Evolutionary conservation across 495 filamentous ascomycete genomes (phyloP).

Genomic region (Daldinia vernicosa): DNA sequence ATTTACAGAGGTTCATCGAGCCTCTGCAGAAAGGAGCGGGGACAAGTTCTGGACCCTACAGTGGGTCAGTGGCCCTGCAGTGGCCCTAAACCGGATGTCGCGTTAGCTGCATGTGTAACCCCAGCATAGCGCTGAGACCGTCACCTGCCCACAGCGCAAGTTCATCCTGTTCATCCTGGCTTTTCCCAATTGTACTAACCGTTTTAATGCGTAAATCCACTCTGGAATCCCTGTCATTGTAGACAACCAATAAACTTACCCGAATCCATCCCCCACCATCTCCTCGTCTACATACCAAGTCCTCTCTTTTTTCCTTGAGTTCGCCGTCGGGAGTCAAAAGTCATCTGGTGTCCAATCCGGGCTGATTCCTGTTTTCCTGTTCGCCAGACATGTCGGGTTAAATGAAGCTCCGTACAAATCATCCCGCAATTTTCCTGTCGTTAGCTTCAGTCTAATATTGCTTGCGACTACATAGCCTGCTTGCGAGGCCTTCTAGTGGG

Average conservation of each 20-base stretch:
- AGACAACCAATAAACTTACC: slow-evolving; percentile 23
- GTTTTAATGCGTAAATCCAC: slow-evolving; percentile 15
- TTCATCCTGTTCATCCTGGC: slow-evolving; percentile 13
- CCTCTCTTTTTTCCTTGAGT: slow-evolving; percentile 28
- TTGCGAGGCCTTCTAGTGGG: slow-evolving; percentile 15
- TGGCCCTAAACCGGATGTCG: slow-evolving; percentile 9
- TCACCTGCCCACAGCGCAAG: slow-evolving; percentile 35
- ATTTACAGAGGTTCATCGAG: slow-evolving; percentile 17
- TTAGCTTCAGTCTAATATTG: slow-evolving; percentile 24
- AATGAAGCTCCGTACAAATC: slow-evolving; percentile 30
- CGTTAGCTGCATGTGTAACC: slow-evolving; percentile 36
- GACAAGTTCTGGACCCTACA: slow-evolving; percentile 16
- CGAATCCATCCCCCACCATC: slow-evolving; percentile 39
- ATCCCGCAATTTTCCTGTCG: slow-evolving; percentile 19
- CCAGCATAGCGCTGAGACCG: slow-evolving; percentile 31
- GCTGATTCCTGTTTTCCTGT: slow-evolving; percentile 2
- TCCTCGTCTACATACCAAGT: slow-evolving; percentile 16
- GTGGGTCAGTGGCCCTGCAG: slow-evolving; percentile 9
- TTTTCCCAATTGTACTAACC: slow-evolving; percentile 20
- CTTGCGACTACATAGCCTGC: slow-evolving; percentile 21
- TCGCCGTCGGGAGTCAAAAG: slow-evolving; percentile 32
- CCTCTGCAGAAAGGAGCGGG: slow-evolving; percentile 9
- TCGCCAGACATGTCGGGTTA: slow-evolving; percentile 20
- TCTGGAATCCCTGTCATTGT: slow-evolving; percentile 20
- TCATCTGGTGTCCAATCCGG: slow-evolving; percentile 28